phyloP scores from a whole-genome alignment of 257 asterid species.

The Nicotiana obtusifolia region DNA sequence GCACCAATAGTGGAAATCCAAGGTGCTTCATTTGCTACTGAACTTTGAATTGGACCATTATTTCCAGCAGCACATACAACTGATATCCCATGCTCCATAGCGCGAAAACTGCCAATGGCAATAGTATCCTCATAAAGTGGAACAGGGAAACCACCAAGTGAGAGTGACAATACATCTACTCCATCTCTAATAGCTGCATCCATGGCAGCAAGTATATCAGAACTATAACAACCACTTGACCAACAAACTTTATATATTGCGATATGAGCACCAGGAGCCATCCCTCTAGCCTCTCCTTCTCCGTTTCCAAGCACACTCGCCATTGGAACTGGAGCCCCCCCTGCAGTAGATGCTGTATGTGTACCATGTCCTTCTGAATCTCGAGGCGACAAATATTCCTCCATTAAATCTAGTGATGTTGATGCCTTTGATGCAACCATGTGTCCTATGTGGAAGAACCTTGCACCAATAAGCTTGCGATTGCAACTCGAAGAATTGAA shows the following conservation, averaged over 20 bases:
- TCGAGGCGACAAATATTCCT: constrained; percentile 31
- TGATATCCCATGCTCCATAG: constrained; percentile 8
- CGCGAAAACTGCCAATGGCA: constrained; percentile 16
- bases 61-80: constrained; percentile 14
- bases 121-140: constrained; percentile 12
- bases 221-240: constrained; percentile 4
- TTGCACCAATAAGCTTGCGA: constrained; percentile 78
- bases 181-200: constrained; percentile 18
- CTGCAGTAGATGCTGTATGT: constrained; percentile 60
- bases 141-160: constrained; percentile 13
- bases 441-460: constrained; percentile 77
- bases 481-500: constrained; percentile 65
- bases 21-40: constrained; percentile 14
- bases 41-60: constrained; percentile 10
- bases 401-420: constrained; percentile 19
- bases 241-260: constrained; percentile 23
- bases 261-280: constrained; percentile 10
- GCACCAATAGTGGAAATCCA: constrained; percentile 16
- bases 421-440: constrained; percentile 45
- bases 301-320: constrained; percentile 15
- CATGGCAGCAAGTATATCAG: constrained; percentile 15
- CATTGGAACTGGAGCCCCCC: constrained; percentile 22
- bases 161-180: constrained; percentile 14
- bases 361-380: constrained; percentile 63
- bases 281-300: constrained; percentile 13